Percentiles rank a stretch among this genome's conserved stretches.
These are phyloP conservation scores for Agaricus bisporus DNA, from an alignment of 768 basidiomycete species.

Conservation along the genomic window DNA sequence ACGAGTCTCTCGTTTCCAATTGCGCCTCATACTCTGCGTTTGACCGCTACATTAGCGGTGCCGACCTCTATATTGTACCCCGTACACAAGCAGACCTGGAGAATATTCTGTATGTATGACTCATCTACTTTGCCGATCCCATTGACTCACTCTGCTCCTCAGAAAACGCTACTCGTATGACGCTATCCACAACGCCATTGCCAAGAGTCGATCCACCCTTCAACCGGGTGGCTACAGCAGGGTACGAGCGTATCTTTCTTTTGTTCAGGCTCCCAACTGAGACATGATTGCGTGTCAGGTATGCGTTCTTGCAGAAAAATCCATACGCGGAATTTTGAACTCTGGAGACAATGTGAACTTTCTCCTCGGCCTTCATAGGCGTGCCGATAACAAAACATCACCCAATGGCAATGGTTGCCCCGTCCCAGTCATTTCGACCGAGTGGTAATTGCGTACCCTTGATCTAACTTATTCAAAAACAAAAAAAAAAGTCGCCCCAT, in stretches of 20 bases:
- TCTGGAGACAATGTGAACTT: slow-evolving; percentile 59
- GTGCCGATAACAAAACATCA: slow-evolving; percentile 22
- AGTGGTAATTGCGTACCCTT: slow-evolving; percentile 25
- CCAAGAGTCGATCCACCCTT: slow-evolving; percentile 58
- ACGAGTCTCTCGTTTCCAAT: slow-evolving; percentile 70
- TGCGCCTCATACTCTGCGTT: slow-evolving; percentile 81
- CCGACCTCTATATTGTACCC: slow-evolving; percentile 68
- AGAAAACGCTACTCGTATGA: slow-evolving; percentile 76
- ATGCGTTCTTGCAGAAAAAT: slow-evolving; percentile 65
- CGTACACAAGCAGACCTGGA: slow-evolving; percentile 61
- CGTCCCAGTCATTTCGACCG: slow-evolving; percentile 37
- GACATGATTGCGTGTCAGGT: slow-evolving; percentile 33
- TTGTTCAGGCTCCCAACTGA: not conserved
- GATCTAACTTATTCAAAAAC: slow-evolving; percentile 3
- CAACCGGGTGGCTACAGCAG: slow-evolving; percentile 48
- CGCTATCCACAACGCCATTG: slow-evolving; percentile 75
- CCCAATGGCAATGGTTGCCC: slow-evolving; percentile 24
- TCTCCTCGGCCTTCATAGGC: slow-evolving; percentile 58
- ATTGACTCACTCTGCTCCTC: slow-evolving; percentile 10
- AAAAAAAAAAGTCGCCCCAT: not conserved
- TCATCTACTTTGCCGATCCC: slow-evolving; percentile 9
- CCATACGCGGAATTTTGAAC: slow-evolving; percentile 63
- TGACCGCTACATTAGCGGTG: slow-evolving; percentile 63
- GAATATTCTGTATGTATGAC: slow-evolving; percentile 56
- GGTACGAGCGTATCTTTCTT: slow-evolving; percentile 22